Evolutionary conservation across 495 filamentous ascomycete species (phyloP).

Genomic region (Daldinia caldariorum): DNA sequence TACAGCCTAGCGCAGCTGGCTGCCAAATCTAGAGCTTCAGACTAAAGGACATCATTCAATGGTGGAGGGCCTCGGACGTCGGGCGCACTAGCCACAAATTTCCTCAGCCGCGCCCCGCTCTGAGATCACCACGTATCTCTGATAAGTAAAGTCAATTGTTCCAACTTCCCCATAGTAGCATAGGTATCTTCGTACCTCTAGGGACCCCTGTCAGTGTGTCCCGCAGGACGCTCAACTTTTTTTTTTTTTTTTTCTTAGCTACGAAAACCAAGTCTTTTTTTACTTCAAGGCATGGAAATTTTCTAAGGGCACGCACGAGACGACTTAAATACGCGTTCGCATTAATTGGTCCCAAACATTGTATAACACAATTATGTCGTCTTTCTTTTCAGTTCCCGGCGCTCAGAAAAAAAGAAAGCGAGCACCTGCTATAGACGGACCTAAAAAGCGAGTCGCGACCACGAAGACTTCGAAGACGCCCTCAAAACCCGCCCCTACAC

Average conservation of each 20-base stretch:
- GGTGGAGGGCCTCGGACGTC: slow-evolving; percentile 34
- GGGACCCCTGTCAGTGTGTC: slow-evolving; percentile 35
- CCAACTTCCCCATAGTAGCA: background rate
- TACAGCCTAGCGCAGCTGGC: slow-evolving; percentile 49
- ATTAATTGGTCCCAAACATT: slow-evolving; percentile 24
- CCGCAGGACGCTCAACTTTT: slow-evolving; percentile 43
- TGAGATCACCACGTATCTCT: background rate
- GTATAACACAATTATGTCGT: slow-evolving; percentile 68
- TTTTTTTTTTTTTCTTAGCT: slow-evolving; percentile 46
- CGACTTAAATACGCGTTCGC: slow-evolving; percentile 33
- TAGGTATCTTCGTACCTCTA: slow-evolving; percentile 20
- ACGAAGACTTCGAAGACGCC: slow-evolving; percentile 54
- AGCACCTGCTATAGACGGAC: slow-evolving; percentile 51
- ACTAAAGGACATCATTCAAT: slow-evolving; percentile 7
- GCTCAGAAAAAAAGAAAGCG: slow-evolving; percentile 85
- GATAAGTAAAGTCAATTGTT: background rate
- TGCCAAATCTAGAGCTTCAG: slow-evolving; percentile 32
- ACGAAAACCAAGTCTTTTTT: slow-evolving; percentile 14
- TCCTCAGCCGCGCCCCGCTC: slow-evolving; percentile 31
- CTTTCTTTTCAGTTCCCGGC: slow-evolving; percentile 83
- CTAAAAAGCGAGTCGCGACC: slow-evolving; percentile 59
- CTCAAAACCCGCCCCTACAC: slow-evolving; percentile 55
- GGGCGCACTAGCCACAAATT: slow-evolving; percentile 37
- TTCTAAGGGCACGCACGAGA: slow-evolving; percentile 28
- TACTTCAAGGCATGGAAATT: slow-evolving; percentile 31